Percentiles rank a stretch among this genome's conserved stretches.
These are phyloP conservation scores for Alliaria petiolata DNA, from an alignment of 345 rosid genomes.

Conservation along the genomic window DNA sequence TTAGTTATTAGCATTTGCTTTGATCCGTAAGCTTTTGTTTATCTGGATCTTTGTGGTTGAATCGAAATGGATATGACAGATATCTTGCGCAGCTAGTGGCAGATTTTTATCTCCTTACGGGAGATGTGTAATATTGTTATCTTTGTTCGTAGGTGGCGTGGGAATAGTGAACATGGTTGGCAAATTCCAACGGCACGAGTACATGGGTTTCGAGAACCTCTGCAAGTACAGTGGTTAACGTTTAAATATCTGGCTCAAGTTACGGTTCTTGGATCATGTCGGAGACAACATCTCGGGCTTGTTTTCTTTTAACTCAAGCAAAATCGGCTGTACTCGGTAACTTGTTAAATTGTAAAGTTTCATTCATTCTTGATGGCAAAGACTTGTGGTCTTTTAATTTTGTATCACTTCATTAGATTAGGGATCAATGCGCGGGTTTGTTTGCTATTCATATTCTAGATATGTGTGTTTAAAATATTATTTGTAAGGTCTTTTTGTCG, in stretches of 20 bases:
- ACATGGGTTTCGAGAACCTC: conserved; percentile 66
- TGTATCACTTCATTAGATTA: not conserved
- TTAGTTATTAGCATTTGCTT: too few relatives aligned
- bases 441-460: not conserved
- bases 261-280: not conserved
- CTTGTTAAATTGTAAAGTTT: not conserved
- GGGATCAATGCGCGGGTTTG: not conserved
- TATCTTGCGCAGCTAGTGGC: not conserved
- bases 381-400: not conserved
- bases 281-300: not conserved
- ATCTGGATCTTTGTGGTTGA: too few relatives aligned
- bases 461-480: not conserved
- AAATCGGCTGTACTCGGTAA: not conserved
- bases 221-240: conserved; percentile 44
- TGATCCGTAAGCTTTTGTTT: too few relatives aligned
- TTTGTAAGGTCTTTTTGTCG: not conserved
- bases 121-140: not conserved
- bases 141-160: conserved; percentile 43
- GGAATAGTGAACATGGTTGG: conserved; percentile 51
- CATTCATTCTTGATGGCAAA: not conserved
- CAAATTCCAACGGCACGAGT: conserved; percentile 44
- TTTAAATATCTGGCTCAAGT: not conserved
- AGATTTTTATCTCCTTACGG: not conserved
- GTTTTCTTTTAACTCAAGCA: not conserved
- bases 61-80: not conserved